Conservation (phyloP, 2,329 filamentous ascomycete genomes). For the Venturia pyrina region DNA sequence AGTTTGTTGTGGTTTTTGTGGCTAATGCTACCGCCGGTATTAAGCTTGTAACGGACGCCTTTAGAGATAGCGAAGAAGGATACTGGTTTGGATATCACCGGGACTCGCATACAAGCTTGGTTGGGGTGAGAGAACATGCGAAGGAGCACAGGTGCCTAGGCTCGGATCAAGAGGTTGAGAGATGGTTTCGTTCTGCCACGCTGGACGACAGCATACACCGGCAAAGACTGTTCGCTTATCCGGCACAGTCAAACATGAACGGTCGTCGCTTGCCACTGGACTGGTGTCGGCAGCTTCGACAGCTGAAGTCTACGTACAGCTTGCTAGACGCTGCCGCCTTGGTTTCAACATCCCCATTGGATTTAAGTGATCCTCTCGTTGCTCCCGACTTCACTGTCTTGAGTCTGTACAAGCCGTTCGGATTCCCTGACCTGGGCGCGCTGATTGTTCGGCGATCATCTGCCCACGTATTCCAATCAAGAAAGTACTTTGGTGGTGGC, state of each 20-base stretch:
- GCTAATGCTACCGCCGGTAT: slow-evolving; percentile 86
- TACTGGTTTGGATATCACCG: slow-evolving; percentile 78
- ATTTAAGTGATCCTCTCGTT: slow-evolving; percentile 50
- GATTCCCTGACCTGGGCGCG: slow-evolving; percentile 83
- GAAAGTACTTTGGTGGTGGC: slow-evolving; percentile 85
- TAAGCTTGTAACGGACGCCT: slow-evolving; percentile 72
- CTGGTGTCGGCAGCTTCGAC: slow-evolving; percentile 45
- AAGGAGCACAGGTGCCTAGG: slow-evolving; percentile 54
- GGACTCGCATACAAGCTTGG: slow-evolving; percentile 76
- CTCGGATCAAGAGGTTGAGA: slow-evolving; percentile 50
- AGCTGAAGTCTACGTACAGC: slow-evolving; percentile 46
- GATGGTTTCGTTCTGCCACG: slow-evolving; percentile 46
- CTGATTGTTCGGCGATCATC: slow-evolving; percentile 70
- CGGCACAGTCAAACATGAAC: slow-evolving; percentile 89
- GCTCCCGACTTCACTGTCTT: slow-evolving; percentile 79
- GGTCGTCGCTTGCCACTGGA: slow-evolving; percentile 62
- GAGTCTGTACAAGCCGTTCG: slow-evolving; percentile 97
- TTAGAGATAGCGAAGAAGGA: slow-evolving; percentile 57
- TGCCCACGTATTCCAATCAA: slow-evolving; percentile 50
- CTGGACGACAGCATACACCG: slow-evolving; percentile 19
- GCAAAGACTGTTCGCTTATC: slow-evolving; percentile 61
- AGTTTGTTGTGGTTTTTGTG: slow-evolving; percentile 85
- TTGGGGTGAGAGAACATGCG: slow-evolving; percentile 68
- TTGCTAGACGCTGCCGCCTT: slow-evolving; percentile 78
- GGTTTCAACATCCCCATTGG: slow-evolving; percentile 65